Base-by-base conservation (phyloP, 2,329 filamentous ascomycete species). In the Colletotrichum limetticola region DNA sequence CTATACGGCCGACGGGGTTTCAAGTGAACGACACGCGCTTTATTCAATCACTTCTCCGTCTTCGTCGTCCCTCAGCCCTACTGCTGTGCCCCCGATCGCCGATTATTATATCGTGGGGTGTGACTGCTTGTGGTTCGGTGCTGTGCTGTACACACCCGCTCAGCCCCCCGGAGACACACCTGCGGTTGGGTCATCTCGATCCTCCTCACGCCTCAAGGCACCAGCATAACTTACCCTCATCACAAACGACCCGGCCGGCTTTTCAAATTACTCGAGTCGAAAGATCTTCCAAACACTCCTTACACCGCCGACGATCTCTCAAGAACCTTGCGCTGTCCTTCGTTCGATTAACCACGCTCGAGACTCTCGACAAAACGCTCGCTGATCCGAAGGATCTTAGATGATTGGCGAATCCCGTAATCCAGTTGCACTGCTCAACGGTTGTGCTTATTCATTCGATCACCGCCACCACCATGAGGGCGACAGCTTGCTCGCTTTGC, bases 141-240 rank as follows among this genome's bases (percentile, higher is more conserved):
- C 62, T 70, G 58, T 60, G 71, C 58, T 73, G 64, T 73, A 52
- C 67, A 52, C 67, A 52, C 42, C 35, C n/a, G 61, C 73, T 74
- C 66, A 67, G 73, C 71, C 73, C 72, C 69, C 68, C 63, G 61
- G 52, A 57, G 58, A 62, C 53, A 59, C 37, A 64, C 66, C 42
- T 60, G 53, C 66, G 56, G 49, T 67, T 59, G 65, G 60, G 65
- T 61, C 58, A 65, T 74, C 73, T 71, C 63, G 58, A 66, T 70
- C 58, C 46, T 62, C 42, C 35, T 67, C 53, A 24, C 53, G 52
- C 61, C 58, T 37, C 28, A 71, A 73, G 56, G 66, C 62, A 62
- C 42, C 66, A 56, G 58, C 52, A 49, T 6, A 71, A 74, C 58
- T 67, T 37, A 28, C 71, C 71, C 67, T 42, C 66, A 67, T 70